These are phyloP conservation scores for Sugiyamaella xylanicola DNA, from an alignment of 1,139 yeast genomes.

Conservation along the genomic window DNA sequence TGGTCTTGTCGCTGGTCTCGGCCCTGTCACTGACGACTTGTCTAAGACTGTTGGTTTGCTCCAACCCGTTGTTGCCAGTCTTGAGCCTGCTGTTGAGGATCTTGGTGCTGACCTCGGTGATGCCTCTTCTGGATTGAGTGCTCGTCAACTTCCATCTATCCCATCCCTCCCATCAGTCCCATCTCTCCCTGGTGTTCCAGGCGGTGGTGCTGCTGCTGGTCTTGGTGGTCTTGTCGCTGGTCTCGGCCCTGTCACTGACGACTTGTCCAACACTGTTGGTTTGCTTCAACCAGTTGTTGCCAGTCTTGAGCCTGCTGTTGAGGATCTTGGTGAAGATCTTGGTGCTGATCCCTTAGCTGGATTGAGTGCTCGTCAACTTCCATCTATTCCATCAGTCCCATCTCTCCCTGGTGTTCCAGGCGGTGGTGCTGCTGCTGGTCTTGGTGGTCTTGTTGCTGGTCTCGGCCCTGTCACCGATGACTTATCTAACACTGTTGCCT, in stretches of 20 bases:
- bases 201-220: not conserved
- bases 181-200: too few species aligned
- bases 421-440: conserved; percentile 9
- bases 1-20: conserved; percentile 10
- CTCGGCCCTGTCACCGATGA: conserved; percentile 7
- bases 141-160: conserved; percentile 1
- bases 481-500: not conserved
- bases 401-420: not conserved
- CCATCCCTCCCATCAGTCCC: not conserved
- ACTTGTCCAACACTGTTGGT: not conserved
- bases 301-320: conserved; percentile 2
- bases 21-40: conserved; percentile 5
- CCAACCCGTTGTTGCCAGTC: conserved; percentile 1
- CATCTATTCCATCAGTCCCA: not conserved
- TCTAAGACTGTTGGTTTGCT: not conserved
- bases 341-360: not conserved
- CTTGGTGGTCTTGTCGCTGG: conserved; percentile 1
- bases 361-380: not conserved
- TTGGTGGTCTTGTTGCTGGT: conserved; percentile 10
- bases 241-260: conserved; percentile 1
- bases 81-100: conserved; percentile 5
- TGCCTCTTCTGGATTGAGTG: not conserved
- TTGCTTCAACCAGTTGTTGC: not conserved
- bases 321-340: not conserved
- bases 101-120: conserved; percentile 8